Percentiles rank a stretch among this genome's conserved stretches.
Evolutionary conservation across 2,329 filamentous ascomycete species (phyloP).

Genomic region (Blastomyces silverae): DNA sequence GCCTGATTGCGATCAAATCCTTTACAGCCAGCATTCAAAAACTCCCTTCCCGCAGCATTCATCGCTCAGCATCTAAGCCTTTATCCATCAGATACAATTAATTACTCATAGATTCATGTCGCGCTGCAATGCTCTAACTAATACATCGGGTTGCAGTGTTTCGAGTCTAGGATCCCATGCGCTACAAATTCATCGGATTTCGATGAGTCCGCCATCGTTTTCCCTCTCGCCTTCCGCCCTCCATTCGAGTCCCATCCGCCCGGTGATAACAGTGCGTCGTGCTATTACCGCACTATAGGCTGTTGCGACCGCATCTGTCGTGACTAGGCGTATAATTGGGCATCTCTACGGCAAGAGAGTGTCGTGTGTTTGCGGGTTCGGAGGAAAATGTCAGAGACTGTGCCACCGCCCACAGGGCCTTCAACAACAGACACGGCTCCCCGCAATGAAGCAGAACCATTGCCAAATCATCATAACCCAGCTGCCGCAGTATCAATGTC

Average conservation of each 20-base stretch:
- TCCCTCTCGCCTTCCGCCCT: background rate
- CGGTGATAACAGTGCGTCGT: background rate
- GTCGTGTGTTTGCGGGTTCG: background rate
- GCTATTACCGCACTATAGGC: background rate
- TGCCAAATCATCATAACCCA: background rate
- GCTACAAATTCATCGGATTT: conserved; percentile 10
- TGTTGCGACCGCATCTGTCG: background rate
- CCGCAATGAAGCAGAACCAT: conserved; percentile 14
- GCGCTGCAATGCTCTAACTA: conserved; percentile 2
- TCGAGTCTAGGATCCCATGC: background rate
- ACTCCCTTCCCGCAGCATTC: background rate
- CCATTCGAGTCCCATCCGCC: background rate
- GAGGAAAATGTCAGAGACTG: conserved; percentile 8
- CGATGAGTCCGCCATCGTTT: conserved; percentile 6
- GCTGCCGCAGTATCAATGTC: conserved; percentile 22
- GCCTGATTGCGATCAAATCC: background rate
- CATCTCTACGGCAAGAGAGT: background rate
- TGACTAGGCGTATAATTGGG: background rate
- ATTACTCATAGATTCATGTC: conserved; percentile 1
- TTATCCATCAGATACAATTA: background rate
- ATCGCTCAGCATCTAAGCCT: background rate
- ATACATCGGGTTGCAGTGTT: background rate
- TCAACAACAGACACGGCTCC: conserved; percentile 19
- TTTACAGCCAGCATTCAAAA: background rate
- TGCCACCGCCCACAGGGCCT: conserved; percentile 13